phyloP scores from a whole-genome alignment of 306 rosid species.

The Rubus idaeus region DNA sequence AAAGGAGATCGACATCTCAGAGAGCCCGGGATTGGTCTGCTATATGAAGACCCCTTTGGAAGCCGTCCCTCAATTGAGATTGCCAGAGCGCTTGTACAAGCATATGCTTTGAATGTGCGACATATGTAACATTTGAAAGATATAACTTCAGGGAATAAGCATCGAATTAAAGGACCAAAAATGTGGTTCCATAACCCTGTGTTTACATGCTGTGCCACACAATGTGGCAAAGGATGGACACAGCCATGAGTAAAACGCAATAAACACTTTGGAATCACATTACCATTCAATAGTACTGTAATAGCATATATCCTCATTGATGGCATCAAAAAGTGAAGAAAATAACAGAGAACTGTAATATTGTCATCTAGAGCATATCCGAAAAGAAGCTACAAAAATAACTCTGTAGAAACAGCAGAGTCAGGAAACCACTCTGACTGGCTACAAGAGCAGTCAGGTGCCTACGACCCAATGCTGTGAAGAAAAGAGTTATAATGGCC shows the following conservation, averaged over 20 bases:
- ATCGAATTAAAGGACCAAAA: background rate
- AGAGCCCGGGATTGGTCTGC: slow-evolving; percentile 70
- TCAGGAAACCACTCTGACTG: slow-evolving; percentile 28
- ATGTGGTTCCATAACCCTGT: background rate
- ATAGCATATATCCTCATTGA: slow-evolving; percentile 17
- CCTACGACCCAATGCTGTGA: slow-evolving; percentile 29
- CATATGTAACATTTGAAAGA: background rate
- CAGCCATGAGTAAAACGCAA: background rate
- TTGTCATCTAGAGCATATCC: background rate
- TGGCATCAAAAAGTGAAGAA: background rate
- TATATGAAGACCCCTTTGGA: slow-evolving; percentile 65
- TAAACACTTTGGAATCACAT: background rate
- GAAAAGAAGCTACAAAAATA: slow-evolving; percentile 38
- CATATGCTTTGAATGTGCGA: slow-evolving; percentile 40
- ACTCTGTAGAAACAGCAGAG: slow-evolving; percentile 21
- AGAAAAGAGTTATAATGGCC: slow-evolving; percentile 28
- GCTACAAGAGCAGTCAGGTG: slow-evolving; percentile 27
- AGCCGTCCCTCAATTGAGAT: slow-evolving; percentile 62
- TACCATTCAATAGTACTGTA: background rate
- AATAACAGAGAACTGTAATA: background rate
- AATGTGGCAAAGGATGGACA: background rate
- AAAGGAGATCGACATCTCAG: slow-evolving; percentile 66
- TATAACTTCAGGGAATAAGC: background rate
- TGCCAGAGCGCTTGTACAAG: slow-evolving; percentile 61
- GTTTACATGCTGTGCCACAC: background rate